Conservation (phyloP, 345 rosid genomes). For the Salix caprea region DNA sequence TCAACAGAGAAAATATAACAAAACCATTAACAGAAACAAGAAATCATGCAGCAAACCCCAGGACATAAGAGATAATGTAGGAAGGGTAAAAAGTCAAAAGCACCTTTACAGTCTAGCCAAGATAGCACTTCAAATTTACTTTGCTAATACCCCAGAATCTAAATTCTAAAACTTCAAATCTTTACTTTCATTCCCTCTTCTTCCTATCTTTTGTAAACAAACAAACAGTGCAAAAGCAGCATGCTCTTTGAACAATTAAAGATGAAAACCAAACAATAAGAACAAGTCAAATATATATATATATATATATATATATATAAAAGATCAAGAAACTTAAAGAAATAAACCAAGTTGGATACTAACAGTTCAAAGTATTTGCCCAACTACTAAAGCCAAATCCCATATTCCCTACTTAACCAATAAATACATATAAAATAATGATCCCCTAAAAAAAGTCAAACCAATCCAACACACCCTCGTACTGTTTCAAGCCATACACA, state of each 20-base stretch:
- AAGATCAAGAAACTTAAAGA: not conserved
- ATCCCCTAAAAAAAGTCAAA: not conserved
- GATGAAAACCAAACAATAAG: not conserved
- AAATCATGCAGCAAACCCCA: not conserved
- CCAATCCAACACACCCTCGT: not conserved
- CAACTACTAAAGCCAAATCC: conserved; percentile 10
- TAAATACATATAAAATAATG: not conserved
- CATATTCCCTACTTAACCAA: not conserved
- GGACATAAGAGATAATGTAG: not conserved
- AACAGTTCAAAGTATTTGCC: conserved; percentile 3
- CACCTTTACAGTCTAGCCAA: not conserved
- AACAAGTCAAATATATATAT: not conserved
- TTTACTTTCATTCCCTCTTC: not conserved
- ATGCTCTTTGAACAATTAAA: not conserved
- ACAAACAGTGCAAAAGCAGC: not conserved
- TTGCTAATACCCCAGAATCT: not conserved
- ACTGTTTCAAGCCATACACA: not conserved
- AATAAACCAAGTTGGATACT: not conserved
- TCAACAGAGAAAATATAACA: not conserved
- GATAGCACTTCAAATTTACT: not conserved
- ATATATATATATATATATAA: too few species aligned
- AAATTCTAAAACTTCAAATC: not conserved
- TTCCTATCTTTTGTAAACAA: not conserved
- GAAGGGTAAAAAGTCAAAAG: not conserved
- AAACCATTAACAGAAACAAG: not conserved